These are phyloP conservation scores for Pseudofabraea citricarpa DNA, from an alignment of 2,329 filamentous ascomycete species.

Conservation along the genomic window DNA sequence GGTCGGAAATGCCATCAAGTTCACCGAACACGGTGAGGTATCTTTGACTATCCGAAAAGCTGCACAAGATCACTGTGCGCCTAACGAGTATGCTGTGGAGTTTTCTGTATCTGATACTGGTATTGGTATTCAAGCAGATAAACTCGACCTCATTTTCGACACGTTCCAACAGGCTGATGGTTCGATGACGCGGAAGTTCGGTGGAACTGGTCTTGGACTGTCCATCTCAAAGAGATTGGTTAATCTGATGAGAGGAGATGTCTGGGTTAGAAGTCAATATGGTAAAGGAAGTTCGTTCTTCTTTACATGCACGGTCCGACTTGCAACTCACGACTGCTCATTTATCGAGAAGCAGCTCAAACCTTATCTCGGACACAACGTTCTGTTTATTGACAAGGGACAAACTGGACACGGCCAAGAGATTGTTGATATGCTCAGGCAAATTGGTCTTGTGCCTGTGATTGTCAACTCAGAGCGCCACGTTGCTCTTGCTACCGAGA, in stretches of 20 bases:
- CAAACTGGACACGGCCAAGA: constrained; percentile 71
- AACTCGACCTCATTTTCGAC: constrained; percentile 95
- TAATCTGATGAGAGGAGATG: constrained; percentile 91
- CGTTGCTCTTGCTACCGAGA: constrained; percentile 48
- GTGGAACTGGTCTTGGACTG: constrained; percentile 86
- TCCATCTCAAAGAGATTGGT: constrained; percentile 95
- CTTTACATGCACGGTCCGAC: constrained; percentile 88
- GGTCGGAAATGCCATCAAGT: constrained; percentile 98
- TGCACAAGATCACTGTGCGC: constrained; percentile 57
- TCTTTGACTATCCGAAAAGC: constrained; percentile 83
- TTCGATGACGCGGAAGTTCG: constrained; percentile 93
- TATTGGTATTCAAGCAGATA: constrained; percentile 93
- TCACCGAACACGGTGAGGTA: constrained; percentile 94
- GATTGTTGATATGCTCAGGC: constrained; percentile 71
- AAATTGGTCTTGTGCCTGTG: constrained; percentile 74
- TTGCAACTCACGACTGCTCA: constrained; percentile 73
- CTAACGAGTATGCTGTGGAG: constrained; percentile 86
- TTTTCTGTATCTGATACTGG: constrained; percentile 95
- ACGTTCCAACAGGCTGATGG: constrained; percentile 98
- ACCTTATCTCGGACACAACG: constrained; percentile 88
- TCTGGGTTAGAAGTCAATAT: constrained; percentile 92
- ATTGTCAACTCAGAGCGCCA: constrained; percentile 77
- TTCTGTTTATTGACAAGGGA: constrained; percentile 92
- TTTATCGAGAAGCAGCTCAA: constrained; percentile 78
- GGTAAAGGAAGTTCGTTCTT: constrained; percentile 91